phyloP scores from a whole-genome alignment of 768 basidiomycete genomes.

The Pluteus cervinus region DNA sequence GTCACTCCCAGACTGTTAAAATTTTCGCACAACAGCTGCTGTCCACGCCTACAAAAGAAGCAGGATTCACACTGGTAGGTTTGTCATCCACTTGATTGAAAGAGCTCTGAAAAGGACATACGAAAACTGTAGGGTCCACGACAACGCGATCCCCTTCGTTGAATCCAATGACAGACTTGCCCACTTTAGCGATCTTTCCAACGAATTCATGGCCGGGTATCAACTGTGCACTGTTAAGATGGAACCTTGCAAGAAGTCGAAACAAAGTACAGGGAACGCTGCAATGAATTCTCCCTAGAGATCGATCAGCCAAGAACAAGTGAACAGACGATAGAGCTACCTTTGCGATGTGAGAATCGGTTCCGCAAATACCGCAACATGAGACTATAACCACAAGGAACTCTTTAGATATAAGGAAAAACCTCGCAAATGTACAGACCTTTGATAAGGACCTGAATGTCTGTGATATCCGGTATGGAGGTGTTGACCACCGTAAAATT shows the following conservation, averaged over 20 bases:
- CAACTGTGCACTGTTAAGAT: slow-evolving; percentile 29
- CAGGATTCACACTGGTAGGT: slow-evolving; percentile 68
- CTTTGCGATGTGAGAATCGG: slow-evolving; percentile 63
- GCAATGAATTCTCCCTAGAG: slow-evolving; percentile 52
- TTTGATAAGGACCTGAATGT: too few species aligned
- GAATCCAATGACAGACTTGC: slow-evolving; percentile 77
- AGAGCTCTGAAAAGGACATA: slow-evolving; percentile 29
- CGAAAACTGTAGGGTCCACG: slow-evolving; percentile 65
- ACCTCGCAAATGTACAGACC: too few species aligned
- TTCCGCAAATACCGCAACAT: slow-evolving; percentile 59
- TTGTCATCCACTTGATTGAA: neutral
- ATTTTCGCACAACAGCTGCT: slow-evolving; percentile 78
- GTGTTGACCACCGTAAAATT: too few species aligned
- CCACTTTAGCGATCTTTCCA: slow-evolving; percentile 66
- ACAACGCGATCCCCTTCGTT: slow-evolving; percentile 76
- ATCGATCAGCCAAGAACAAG: slow-evolving; percentile 2
- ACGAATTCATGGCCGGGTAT: slow-evolving; percentile 76
- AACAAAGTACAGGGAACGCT: slow-evolving; percentile 41
- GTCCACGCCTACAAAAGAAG: slow-evolving; percentile 85
- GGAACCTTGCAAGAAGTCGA: neutral
- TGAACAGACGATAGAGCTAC: slow-evolving; percentile 13
- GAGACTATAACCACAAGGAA: too few species aligned
- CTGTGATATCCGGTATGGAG: too few species aligned
- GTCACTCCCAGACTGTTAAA: slow-evolving; percentile 79
- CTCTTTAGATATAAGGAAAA: too few species aligned